Percentiles rank a stretch among this genome's conserved stretches.
These are phyloP conservation scores for Russula sp. DNA, from an alignment of 768 basidiomycete species.

Conservation along the genomic window DNA sequence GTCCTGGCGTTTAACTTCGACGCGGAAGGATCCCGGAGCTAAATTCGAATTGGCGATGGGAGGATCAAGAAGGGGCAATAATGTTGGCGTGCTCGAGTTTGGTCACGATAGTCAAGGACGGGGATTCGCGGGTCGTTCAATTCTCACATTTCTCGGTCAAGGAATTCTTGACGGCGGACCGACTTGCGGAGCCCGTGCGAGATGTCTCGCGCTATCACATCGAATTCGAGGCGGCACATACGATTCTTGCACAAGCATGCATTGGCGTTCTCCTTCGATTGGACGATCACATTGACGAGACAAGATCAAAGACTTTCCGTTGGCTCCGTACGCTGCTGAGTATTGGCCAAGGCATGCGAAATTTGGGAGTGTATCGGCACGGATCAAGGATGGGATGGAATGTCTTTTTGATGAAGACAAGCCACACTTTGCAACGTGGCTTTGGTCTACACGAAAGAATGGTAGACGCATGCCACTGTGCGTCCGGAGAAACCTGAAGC, in stretches of 20 bases:
- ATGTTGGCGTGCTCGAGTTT: neutral
- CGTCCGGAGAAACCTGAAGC: neutral
- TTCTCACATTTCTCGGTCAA: constrained; percentile 7
- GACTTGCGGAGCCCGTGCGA: neutral
- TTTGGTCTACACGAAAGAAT: neutral
- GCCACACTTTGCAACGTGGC: neutral
- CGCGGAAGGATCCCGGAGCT: neutral
- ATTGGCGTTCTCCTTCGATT: neutral
- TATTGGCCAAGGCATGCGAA: neutral
- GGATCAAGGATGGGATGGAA: neutral
- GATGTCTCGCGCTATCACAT: neutral
- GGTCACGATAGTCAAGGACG: neutral
- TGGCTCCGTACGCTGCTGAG: neutral
- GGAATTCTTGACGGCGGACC: neutral
- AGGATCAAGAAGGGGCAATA: neutral
- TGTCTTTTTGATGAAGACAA: neutral
- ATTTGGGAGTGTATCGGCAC: neutral
- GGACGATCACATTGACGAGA: neutral
- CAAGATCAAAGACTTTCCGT: neutral
- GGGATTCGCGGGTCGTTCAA: neutral
- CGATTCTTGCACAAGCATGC: neutral
- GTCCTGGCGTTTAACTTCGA: neutral
- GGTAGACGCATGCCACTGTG: neutral
- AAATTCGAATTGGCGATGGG: neutral
- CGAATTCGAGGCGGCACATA: neutral